phyloP scores from a whole-genome alignment of 306 rosid species.

The Vigna trinervia region DNA sequence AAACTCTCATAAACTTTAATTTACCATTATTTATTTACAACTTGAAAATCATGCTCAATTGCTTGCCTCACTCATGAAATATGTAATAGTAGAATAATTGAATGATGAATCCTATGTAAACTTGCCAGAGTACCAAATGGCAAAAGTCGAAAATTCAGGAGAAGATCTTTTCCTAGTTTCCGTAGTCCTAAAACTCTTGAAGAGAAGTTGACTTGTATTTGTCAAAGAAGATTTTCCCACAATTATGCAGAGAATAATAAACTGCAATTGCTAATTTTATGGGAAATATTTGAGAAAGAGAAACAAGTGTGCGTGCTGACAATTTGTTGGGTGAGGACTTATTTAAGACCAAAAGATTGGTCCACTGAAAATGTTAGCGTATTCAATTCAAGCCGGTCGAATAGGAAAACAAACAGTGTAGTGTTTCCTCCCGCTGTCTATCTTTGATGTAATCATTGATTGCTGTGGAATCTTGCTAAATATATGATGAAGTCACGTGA shows the following conservation, averaged over 20 bases:
- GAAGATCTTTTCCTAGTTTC: not conserved
- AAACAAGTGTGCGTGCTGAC: slow-evolving; percentile 23
- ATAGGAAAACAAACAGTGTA: slow-evolving; percentile 16
- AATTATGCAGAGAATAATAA: not conserved
- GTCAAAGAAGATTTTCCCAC: not conserved
- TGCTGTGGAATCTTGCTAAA: slow-evolving; percentile 37
- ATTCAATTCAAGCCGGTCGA: slow-evolving; percentile 38
- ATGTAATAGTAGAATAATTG: not conserved
- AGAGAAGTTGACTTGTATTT: slow-evolving; percentile 21
- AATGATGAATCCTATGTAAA: slow-evolving; percentile 5
- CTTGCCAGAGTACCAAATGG: slow-evolving; percentile 21
- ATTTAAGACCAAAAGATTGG: slow-evolving; percentile 7
- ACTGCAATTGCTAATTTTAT: not conserved
- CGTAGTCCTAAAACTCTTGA: not conserved
- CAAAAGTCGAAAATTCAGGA: slow-evolving; percentile 4
- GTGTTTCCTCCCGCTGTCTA: slow-evolving; percentile 34
- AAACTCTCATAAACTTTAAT: not conserved
- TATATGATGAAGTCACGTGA: slow-evolving; percentile 56
- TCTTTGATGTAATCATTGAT: slow-evolving; percentile 38
- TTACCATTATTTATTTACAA: not conserved
- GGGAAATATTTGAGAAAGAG: not conserved
- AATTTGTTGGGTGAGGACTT: slow-evolving; percentile 34
- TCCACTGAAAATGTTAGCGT: not conserved
- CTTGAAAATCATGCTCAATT: not conserved
- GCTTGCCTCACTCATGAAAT: not conserved